Evolutionary conservation across 2,329 filamentous ascomycete genomes (phyloP).

Genomic region (Colletotrichum tropicicola): DNA sequence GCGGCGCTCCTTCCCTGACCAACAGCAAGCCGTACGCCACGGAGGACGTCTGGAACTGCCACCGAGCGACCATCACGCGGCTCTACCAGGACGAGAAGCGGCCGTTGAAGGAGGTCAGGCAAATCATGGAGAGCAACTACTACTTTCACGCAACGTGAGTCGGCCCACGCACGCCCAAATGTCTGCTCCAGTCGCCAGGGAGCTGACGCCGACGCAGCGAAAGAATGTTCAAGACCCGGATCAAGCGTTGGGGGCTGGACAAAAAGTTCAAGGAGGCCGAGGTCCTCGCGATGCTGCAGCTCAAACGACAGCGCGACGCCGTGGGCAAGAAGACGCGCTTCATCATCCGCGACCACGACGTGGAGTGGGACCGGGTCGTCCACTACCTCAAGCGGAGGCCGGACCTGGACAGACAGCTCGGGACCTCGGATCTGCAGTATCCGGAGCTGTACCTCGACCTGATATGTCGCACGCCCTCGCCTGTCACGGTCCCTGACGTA

Average conservation of each 20-base stretch:
- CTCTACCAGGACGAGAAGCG: constrained; percentile 8
- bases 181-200: too few relatives aligned
- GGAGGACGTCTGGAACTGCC: not conserved
- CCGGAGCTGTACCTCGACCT: not conserved
- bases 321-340: not conserved
- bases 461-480: not conserved
- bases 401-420: not conserved
- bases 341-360: not conserved
- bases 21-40: constrained; percentile 8
- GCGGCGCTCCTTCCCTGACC: not conserved
- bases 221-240: constrained; percentile 11
- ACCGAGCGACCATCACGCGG: not conserved
- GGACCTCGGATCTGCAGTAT: too few relatives aligned
- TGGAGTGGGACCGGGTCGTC: not conserved
- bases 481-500: too few relatives aligned
- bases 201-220: not conserved
- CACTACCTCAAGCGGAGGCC: constrained; percentile 1
- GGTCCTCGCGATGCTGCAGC: not conserved
- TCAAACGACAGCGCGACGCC: not conserved
- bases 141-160: constrained; percentile 2
- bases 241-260: constrained; percentile 8
- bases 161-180: too few relatives aligned
- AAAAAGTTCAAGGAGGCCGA: constrained; percentile 19
- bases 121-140: constrained; percentile 11
- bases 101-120: constrained; percentile 10